Percentiles rank a stretch among this genome's conserved stretches.
Evolutionary conservation across 495 filamentous ascomycete genomes (phyloP).

Genomic region (Aspergillus ellipticus): DNA sequence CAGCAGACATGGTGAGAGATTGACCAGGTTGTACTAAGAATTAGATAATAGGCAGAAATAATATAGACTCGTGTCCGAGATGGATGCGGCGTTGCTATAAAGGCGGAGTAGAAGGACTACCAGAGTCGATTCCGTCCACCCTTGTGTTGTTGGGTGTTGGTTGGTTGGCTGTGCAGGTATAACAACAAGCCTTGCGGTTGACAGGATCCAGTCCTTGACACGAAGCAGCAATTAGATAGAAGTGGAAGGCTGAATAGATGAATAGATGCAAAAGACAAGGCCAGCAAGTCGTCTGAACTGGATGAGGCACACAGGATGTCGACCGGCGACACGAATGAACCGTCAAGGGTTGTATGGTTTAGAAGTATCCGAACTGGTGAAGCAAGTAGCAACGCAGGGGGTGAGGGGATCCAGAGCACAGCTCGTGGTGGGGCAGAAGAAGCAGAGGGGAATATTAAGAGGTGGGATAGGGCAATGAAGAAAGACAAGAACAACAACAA

Average conservation of each 20-base stretch:
- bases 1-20: constrained; percentile 61
- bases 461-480: constrained; percentile 46
- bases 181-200: constrained; percentile 10
- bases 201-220: constrained; percentile 30
- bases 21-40: constrained; percentile 37
- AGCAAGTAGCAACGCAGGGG: constrained; percentile 20
- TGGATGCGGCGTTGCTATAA: constrained; percentile 3
- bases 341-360: constrained; percentile 29
- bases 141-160: constrained; percentile 12
- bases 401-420: constrained; percentile 11
- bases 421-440: constrained; percentile 24
- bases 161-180: constrained; percentile 15
- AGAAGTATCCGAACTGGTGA: constrained; percentile 32
- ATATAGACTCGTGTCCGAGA: constrained; percentile 16
- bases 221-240: constrained; percentile 13
- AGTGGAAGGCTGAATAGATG: neutral
- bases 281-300: constrained; percentile 37
- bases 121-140: constrained; percentile 22
- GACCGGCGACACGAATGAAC: constrained; percentile 48
- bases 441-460: constrained; percentile 23
- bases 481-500: constrained; percentile 46
- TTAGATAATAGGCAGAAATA: constrained; percentile 21
- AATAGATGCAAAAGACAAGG: constrained; percentile 18
- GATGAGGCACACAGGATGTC: constrained; percentile 35
- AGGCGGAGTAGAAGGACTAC: constrained; percentile 17